phyloP scores from a whole-genome alignment of 805 yeast genomes.

The Candida maris region DNA sequence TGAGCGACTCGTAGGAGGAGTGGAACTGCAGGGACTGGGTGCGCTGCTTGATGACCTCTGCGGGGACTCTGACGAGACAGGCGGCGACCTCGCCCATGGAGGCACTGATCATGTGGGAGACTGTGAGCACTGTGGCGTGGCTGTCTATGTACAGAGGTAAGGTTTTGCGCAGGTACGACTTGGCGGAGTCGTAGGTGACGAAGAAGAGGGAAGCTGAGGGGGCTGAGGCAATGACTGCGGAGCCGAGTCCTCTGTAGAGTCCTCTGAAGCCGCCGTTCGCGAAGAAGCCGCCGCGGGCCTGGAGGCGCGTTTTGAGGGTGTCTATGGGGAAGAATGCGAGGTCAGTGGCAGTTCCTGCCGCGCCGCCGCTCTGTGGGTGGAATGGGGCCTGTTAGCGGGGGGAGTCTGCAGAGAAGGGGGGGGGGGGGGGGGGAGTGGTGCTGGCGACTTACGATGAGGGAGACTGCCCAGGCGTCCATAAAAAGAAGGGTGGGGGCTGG shows the following conservation, averaged over 20 bases:
- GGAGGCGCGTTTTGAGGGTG: conserved; percentile 89
- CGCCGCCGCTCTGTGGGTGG: conserved; percentile 85
- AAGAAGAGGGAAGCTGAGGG: conserved; percentile 80
- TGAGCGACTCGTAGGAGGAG: conserved; percentile 65
- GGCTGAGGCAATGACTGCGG: conserved; percentile 91
- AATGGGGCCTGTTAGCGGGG: too few relatives aligned
- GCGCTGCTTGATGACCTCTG: conserved; percentile 92
- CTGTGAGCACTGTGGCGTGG: conserved; percentile 30
- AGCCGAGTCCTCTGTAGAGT: conserved; percentile 86
- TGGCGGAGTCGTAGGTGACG: conserved; percentile 79
- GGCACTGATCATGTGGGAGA: conserved; percentile 83
- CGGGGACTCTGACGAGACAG: conserved; percentile 92
- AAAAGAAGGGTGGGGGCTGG: too few relatives aligned
- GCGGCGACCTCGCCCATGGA: conserved; percentile 91
- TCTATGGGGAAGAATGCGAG: conserved; percentile 94
- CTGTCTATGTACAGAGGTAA: conserved; percentile 23
- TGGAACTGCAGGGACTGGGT: conserved; percentile 69
- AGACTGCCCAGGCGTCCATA: conserved; percentile 14
- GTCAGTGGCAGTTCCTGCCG: conserved; percentile 96
- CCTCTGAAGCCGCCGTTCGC: conserved; percentile 91
- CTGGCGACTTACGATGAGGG: conserved; percentile 15
- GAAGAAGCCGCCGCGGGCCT: conserved; percentile 93
- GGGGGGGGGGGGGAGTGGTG: not conserved
- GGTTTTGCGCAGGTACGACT: conserved; percentile 31
- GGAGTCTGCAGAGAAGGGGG: too few relatives aligned